Base-by-base conservation (phyloP, 1,284 basidiomycete genomes). In the Leccinum solheimii region DNA sequence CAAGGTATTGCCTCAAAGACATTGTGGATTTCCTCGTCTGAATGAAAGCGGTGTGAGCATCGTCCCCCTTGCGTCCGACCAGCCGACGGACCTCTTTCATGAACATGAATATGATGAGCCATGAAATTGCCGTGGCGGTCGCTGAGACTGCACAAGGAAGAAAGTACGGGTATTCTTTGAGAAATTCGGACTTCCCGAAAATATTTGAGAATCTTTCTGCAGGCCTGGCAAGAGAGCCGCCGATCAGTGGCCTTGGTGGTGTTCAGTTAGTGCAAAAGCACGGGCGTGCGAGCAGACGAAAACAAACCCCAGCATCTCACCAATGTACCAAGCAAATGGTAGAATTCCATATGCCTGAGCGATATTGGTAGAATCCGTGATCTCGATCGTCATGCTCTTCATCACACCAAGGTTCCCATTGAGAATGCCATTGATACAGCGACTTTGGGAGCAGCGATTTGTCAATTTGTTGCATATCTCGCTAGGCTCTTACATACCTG, bases 151-250 rank as follows among this genome's bases (percentile, higher is more conserved):
- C 68, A 69, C 87, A 89, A 0, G 88, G 84, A 9, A 90, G 76
- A 68, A 89, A 88, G 74, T 90, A 90, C 0, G 88, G 87, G 72
- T 84, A 87, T 58, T 80, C 69, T 56, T 78, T 79, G 77, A 85
- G 78, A 67, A 90, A 87, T 49, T 70, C 64, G 0, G 72, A 75
- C 64, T 73, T 59, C 9, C 80, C 80, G 67, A 89, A 90, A 0
- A 81, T 32, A 0, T 63, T 60, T 0, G 85, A 87, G 64, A 86
- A 88, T 26, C 80, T 80, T 52, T 88, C 85, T 30, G 78, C 77
- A 2, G 88, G 88, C 23, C 77, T 79, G 16, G 85, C 81, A 13
- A 90, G 72, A 10, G 78, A 75, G 3, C 88, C 88, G 38, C 88
- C 88, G 11, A 90, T 80, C 32, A 88, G 70, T 11, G 87, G 85